Conservation (phyloP, 139 green algal species). For the Tetraselmis chui region DNA sequence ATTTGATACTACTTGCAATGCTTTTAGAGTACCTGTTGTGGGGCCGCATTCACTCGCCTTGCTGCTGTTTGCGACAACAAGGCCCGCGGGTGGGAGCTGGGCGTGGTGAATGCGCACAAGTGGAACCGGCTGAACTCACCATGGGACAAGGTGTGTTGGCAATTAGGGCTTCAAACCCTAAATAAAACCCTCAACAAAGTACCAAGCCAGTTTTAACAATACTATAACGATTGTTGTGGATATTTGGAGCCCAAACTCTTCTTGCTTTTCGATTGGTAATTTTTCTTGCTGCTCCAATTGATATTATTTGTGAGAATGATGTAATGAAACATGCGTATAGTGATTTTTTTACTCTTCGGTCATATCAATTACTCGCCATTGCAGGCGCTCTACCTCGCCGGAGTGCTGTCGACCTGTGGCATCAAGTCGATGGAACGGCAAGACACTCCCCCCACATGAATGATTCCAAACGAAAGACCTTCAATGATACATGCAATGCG, state of each 20-base stretch:
- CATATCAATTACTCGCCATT: neutral
- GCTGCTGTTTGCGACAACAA: neutral
- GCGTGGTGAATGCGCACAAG: neutral
- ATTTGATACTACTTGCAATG: too few species aligned
- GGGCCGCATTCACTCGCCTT: neutral
- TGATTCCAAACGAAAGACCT: too few species aligned
- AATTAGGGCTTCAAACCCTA: too few species aligned
- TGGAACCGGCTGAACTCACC: neutral
- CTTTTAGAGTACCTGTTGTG: neutral
- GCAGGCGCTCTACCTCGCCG: neutral
- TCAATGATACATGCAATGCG: too few species aligned
- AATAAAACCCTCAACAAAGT: too few species aligned
- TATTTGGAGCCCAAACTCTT: too few species aligned
- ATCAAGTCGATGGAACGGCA: neutral
- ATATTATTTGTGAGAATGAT: neutral
- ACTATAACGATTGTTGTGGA: too few species aligned
- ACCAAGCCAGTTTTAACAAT: too few species aligned
- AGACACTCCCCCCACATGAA: too few species aligned
- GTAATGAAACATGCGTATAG: neutral
- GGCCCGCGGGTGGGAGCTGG: neutral
- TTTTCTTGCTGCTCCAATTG: neutral
- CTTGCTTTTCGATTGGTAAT: too few species aligned
- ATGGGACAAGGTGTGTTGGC: neutral
- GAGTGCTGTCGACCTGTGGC: neutral
- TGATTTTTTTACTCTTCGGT: neutral